Conservation (phyloP, 1,284 basidiomycete genomes). For the Mycena citricolor region DNA sequence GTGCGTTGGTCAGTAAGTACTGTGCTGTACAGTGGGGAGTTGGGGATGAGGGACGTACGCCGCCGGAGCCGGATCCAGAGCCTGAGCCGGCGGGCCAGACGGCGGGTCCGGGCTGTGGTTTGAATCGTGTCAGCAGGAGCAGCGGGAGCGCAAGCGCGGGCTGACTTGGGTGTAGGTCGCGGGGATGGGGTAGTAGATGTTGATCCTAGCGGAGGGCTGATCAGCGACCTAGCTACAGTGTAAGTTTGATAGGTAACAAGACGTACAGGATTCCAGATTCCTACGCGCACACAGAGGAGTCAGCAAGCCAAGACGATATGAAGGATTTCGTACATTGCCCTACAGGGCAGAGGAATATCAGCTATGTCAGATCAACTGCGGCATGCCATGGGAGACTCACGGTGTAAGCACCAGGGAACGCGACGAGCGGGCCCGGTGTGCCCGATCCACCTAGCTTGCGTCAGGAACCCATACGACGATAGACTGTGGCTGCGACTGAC, state of each 20-base stretch:
- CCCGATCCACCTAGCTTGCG: constrained; percentile 37
- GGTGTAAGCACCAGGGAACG: constrained; percentile 45
- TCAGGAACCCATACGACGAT: neutral
- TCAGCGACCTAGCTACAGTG: too few relatives aligned
- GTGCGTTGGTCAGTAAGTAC: too few relatives aligned
- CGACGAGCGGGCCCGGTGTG: constrained; percentile 39
- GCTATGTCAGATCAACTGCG: neutral
- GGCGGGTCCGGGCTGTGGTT: neutral
- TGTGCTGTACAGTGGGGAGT: too few relatives aligned
- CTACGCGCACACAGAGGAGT: neutral
- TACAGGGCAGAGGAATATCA: neutral
- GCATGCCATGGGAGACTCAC: constrained; percentile 14
- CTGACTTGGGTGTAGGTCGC: constrained; percentile 13
- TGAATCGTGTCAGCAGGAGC: neutral
- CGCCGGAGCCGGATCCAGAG: too few relatives aligned
- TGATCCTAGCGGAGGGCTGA: constrained; percentile 9
- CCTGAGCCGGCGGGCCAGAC: neutral
- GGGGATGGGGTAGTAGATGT: constrained; percentile 20
- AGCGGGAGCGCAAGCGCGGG: too few relatives aligned
- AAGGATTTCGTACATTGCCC: constrained; percentile 3
- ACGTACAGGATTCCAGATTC: constrained; percentile 19
- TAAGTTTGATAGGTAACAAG: too few relatives aligned
- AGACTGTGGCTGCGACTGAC: neutral
- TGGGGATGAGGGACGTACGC: too few relatives aligned
- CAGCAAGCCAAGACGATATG: neutral